Conservation (phyloP, 2,329 filamentous ascomycete genomes). For the Penicillium sp. region DNA sequence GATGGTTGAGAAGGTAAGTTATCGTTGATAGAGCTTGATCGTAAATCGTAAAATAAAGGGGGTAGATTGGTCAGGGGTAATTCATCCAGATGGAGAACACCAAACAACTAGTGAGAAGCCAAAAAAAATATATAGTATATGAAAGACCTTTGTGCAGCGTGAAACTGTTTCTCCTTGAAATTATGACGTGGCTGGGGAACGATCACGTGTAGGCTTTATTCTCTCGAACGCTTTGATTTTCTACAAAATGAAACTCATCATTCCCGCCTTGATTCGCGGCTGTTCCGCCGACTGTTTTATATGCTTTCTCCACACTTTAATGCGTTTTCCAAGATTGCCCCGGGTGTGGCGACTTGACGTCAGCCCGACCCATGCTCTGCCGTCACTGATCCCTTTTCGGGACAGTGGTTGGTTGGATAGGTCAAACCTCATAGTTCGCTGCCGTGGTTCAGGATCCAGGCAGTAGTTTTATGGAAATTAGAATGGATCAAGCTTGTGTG, state of each 20-base stretch:
- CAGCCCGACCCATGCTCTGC: slow-evolving; percentile 7
- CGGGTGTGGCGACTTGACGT: slow-evolving; percentile 26
- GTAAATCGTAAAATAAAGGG: not conserved
- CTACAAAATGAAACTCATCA: not conserved
- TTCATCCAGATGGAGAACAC: not conserved
- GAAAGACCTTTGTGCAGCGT: not conserved
- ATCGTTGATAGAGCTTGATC: not conserved
- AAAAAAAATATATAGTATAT: not conserved
- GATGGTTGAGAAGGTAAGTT: not conserved
- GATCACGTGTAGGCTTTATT: slow-evolving; percentile 8
- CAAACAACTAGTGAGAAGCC: not conserved
- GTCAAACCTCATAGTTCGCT: not conserved
- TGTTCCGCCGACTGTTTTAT: not conserved
- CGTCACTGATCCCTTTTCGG: not conserved
- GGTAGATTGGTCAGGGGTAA: not conserved
- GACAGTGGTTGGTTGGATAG: not conserved
- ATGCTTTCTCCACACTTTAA: slow-evolving; percentile 9
- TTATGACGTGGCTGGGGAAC: slow-evolving; percentile 11
- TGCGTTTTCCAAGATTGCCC: slow-evolving; percentile 1
- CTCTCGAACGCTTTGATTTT: not conserved
- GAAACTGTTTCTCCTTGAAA: not conserved
- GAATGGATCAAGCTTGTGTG: not conserved
- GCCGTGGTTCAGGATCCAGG: not conserved
- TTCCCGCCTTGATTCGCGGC: not conserved
- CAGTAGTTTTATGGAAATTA: not conserved